These are phyloP conservation scores for Phaseolus lunatus DNA, from an alignment of 306 rosid genomes.

Conservation along the genomic window DNA sequence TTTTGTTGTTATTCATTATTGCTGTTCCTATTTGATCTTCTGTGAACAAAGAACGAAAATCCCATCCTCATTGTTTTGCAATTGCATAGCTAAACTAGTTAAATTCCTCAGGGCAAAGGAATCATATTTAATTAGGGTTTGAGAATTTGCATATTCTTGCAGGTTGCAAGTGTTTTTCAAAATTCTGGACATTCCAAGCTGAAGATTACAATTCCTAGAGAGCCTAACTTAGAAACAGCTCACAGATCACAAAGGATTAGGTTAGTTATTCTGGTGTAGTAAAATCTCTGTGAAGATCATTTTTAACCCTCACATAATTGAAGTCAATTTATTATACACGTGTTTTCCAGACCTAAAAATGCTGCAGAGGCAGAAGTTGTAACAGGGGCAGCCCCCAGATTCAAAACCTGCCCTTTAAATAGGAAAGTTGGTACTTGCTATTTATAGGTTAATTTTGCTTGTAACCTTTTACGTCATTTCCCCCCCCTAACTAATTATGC, in stretches of 20 bases:
- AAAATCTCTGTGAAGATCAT: slow-evolving; percentile 14
- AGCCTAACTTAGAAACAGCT: slow-evolving; percentile 87
- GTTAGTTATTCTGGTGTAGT: slow-evolving; percentile 55
- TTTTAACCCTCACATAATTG: slow-evolving; percentile 25
- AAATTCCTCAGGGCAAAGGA: slow-evolving; percentile 22
- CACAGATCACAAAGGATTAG: slow-evolving; percentile 82
- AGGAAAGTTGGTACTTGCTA: slow-evolving; percentile 75
- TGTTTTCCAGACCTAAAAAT: slow-evolving; percentile 66
- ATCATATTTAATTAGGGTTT: slow-evolving; percentile 26
- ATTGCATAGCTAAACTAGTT: slow-evolving; percentile 29
- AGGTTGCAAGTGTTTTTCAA: slow-evolving; percentile 73
- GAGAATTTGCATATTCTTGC: slow-evolving; percentile 44
- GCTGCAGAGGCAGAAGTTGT: slow-evolving; percentile 58
- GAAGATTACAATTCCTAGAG: slow-evolving; percentile 86
- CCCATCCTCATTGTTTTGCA: slow-evolving; percentile 19
- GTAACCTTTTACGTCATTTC: slow-evolving; percentile 35
- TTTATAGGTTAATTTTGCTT: slow-evolving; percentile 21
- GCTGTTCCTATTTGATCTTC: slow-evolving; percentile 16
- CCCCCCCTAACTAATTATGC: slow-evolving; percentile 39
- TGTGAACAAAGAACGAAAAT: slow-evolving; percentile 21
- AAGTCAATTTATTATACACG: slow-evolving; percentile 32
- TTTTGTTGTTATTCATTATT: slow-evolving; percentile 6
- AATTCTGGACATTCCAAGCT: slow-evolving; percentile 56
- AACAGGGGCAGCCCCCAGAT: slow-evolving; percentile 56
- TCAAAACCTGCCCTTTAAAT: slow-evolving; percentile 92